Evolutionary conservation across 1,139 yeast species (phyloP).

Genomic region (Waltiozyma solani): DNA sequence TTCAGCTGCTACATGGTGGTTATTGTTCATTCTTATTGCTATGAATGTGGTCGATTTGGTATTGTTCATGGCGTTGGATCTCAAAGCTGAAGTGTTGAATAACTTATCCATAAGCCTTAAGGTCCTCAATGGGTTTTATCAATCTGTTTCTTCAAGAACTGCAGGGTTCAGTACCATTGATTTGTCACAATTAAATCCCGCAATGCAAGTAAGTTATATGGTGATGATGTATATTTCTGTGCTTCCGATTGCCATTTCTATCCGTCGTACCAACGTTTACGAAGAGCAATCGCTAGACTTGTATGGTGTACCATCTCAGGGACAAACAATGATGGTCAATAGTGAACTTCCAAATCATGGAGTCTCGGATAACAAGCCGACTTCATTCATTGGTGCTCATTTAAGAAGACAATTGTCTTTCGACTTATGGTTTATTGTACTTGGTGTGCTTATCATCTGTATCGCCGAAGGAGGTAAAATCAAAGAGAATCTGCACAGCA

Average conservation of each 20-base stretch:
- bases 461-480: constrained; percentile 71
- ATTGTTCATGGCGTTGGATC: constrained; percentile 70
- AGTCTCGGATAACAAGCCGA: constrained; percentile 20
- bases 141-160: constrained; percentile 88
- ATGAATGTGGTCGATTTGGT: constrained; percentile 73
- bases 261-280: constrained; percentile 92
- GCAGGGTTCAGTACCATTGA: constrained; percentile 80
- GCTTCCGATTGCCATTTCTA: constrained; percentile 89
- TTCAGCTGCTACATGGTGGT: constrained; percentile 92
- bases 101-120: constrained; percentile 55
- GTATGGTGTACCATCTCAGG: constrained; percentile 30
- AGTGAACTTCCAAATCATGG: too few species aligned
- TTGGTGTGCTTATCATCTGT: constrained; percentile 80
- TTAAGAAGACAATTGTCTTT: constrained; percentile 85
- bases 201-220: constrained; percentile 88
- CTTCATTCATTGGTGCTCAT: constrained; percentile 75
- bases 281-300: constrained; percentile 94
- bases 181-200: constrained; percentile 67
- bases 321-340: constrained; percentile 22
- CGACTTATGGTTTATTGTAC: constrained; percentile 88
- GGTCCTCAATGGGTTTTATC: constrained; percentile 74
- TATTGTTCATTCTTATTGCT: constrained; percentile 58
- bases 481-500: constrained; percentile 29
- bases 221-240: constrained; percentile 98
- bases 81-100: constrained; percentile 37